Evolutionary conservation across 495 filamentous ascomycete species (phyloP), one percentile per base, ranked within the genome.

Genomic region (Penicillium paradoxum): DNA sequence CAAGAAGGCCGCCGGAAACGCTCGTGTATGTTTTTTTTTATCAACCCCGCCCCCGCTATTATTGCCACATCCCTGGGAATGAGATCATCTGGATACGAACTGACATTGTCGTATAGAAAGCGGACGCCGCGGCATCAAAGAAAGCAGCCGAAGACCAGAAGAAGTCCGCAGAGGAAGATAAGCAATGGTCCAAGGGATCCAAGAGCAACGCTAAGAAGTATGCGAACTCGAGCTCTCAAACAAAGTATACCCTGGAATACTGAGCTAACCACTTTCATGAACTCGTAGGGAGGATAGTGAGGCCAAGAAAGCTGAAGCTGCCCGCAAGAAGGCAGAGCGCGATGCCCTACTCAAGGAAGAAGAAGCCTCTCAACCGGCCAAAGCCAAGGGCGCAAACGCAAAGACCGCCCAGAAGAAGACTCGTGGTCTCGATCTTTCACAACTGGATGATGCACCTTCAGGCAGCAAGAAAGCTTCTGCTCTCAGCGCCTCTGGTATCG

Each of bases 1-100:
- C 61, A 97, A 96, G 77, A 97, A 97, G 75, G 91, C 76, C 0
- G 81, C 82, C 2, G 95, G 93, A 58, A 89, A 97, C 62, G 91
- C 92, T 60, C 76, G 74, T 44, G 78, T 76, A 69, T 53, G 73
- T 71, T 49, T 57, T 51, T 49, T 14, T 43, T 27, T 34, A 1
- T 13, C 52, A 38, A 58, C 67, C 66, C 64, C 62, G 57, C 65
- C 68, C 68, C 68, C 68, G 53, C 69, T 53, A 60, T 52, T 40
- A 29, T 41, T 54, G 53, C 49, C 53, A 58, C 56, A 54, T 40
- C 21, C 22, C 24, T 49, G 36, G 29, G n/a, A 13, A 34, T 15
- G 9, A 39, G 29, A 27, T 8, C 25, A 48, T 34, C 32, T 58
- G 46, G 54, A 32, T 6, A 32, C 9, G 32, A 32, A 30, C 52